phyloP scores from a whole-genome alignment of 106 monocot genomes.

The Dendrobium catenatum region DNA sequence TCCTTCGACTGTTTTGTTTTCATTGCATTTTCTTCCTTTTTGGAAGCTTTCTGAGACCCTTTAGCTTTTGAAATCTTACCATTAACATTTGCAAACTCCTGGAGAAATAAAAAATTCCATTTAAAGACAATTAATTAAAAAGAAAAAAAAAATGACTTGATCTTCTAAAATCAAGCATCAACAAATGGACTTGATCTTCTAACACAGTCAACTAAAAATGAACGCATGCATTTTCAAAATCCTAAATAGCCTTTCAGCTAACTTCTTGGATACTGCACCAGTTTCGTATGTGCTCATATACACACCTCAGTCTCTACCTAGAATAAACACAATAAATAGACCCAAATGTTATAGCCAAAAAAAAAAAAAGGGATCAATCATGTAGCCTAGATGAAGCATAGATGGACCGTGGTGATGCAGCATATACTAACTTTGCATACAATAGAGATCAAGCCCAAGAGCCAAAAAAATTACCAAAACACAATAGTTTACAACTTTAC shows the following conservation, averaged over 20 bases:
- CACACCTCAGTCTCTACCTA: too few species aligned
- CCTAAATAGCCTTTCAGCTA: neutral
- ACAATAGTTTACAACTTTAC: neutral
- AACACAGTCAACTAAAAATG: neutral
- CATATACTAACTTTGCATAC: neutral
- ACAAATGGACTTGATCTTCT: neutral
- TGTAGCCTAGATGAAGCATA: neutral
- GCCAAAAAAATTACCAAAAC: neutral
- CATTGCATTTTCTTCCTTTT: slow-evolving; percentile 22
- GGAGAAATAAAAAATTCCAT: neutral
- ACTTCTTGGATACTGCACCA: neutral
- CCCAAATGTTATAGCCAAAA: neutral
- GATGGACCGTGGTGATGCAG: neutral
- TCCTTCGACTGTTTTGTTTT: slow-evolving; percentile 39
- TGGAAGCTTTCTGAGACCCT: slow-evolving; percentile 36
- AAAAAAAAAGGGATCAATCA: neutral
- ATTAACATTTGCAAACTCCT: slow-evolving; percentile 81
- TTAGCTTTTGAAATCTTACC: slow-evolving; percentile 67
- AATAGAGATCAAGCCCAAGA: neutral
- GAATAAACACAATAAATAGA: neutral
- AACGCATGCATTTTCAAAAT: neutral
- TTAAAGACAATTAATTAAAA: neutral
- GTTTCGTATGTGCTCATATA: neutral
- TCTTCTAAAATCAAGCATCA: neutral
- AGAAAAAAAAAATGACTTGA: neutral